Evolutionary conservation across 1,284 basidiomycete genomes (phyloP), one percentile per base, ranked within the genome.

Genomic region (Singerocomus inundabilis): DNA sequence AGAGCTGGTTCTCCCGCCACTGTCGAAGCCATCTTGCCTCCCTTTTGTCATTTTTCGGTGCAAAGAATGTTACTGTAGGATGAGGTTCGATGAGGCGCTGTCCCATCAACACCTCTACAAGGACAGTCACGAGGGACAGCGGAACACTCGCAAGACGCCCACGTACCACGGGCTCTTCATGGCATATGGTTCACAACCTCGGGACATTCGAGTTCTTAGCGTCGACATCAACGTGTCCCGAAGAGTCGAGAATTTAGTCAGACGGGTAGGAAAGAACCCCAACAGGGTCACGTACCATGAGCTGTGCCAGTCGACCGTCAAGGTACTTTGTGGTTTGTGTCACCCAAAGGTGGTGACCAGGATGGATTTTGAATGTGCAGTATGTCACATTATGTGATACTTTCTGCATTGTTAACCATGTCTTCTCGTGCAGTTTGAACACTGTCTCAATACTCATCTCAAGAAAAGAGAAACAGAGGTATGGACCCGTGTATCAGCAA

Each of bases 41-140:
- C 47, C 34, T n/a, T 53, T 31, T 7, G 46, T 61, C 6, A 37
- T 61, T 31, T 59, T 58, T 31, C 43, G 28, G 16, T 57, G 56
- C 35, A 55, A 15, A 13, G 8, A 3, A 24, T 56, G 56, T 26
- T 16, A 2, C 15, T 12, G 21, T 21, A 42, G 53, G 35, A 31
- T 53, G 3, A 12, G 15, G 25, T 56, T 61, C 18, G 45, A 53
- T 13, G 11, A 53, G 9, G 56, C 53, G 28, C 30, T 61, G 9
- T 48, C 31, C 5, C 59, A 58, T 26, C 6, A 1, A 0, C 53
- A 59, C 35, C 57, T 58, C 3, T 46, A 57, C 11, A 29, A 25
- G 29, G 7, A 8, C 7, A 36, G 9, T 24, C 8, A 2, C 10
- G 1, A 10, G 1, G 24, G 12, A 12, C 4, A 11, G 2, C 9